Evolutionary conservation across 768 basidiomycete species (phyloP).

Genomic region (Trametes sanguinea): DNA sequence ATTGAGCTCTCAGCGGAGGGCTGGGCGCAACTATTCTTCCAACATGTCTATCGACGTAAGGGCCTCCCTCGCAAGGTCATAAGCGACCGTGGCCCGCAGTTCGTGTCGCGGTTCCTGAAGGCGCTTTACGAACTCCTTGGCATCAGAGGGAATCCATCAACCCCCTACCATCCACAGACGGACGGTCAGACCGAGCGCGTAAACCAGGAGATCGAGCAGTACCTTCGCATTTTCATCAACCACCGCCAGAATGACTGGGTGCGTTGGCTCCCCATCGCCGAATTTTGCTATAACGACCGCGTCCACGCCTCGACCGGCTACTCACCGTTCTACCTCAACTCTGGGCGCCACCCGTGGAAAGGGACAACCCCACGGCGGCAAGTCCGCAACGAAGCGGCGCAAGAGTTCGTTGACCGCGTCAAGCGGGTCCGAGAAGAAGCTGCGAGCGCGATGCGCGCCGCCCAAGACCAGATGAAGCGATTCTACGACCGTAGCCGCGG

Average conservation of each 20-base stretch:
- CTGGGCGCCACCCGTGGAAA: conserved; percentile 27
- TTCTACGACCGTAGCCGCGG: background rate
- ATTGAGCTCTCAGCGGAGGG: conserved; percentile 21
- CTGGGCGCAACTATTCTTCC: conserved; percentile 21
- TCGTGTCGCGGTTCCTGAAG: conserved; percentile 36
- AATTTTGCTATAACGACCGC: conserved; percentile 39
- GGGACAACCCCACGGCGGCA: background rate
- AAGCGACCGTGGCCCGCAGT: conserved; percentile 26
- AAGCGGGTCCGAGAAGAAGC: background rate
- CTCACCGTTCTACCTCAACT: conserved; percentile 36
- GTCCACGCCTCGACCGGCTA: conserved; percentile 29
- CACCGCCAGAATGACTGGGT: conserved; percentile 40
- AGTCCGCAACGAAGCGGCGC: conserved; percentile 5
- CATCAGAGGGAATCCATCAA: conserved; percentile 37
- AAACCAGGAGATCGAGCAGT: conserved; percentile 44
- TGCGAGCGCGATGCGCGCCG: conserved; percentile 15
- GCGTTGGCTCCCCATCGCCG: conserved; percentile 33
- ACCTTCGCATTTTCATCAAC: conserved; percentile 37
- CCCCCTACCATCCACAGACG: conserved; percentile 47
- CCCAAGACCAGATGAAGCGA: conserved; percentile 17
- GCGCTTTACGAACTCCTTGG: conserved; percentile 34
- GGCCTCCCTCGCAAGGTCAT: conserved; percentile 18
- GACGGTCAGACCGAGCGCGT: conserved; percentile 44
- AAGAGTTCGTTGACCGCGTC: background rate
- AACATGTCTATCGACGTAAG: conserved; percentile 17